Percentiles rank a stretch among this genome's conserved stretches.
These are phyloP conservation scores for Parasarocladium wereldwijsianum DNA, from an alignment of 2,329 filamentous ascomycete genomes.

Conservation along the genomic window DNA sequence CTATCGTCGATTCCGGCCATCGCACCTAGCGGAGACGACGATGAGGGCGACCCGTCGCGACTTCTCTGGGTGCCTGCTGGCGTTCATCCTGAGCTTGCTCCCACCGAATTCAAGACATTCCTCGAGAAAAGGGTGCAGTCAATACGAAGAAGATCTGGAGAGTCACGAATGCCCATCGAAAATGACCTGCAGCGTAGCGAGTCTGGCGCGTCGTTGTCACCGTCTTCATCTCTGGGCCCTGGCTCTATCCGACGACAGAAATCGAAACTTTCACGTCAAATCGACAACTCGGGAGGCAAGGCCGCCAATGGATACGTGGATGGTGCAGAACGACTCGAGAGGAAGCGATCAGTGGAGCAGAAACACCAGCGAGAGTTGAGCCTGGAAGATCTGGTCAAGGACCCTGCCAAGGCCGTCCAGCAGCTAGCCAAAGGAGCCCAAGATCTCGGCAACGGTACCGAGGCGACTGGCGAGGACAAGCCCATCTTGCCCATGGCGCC, in stretches of 20 bases:
- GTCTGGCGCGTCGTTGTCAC: too few species aligned
- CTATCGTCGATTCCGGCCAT: conserved; percentile 57
- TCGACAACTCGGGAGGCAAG: conserved; percentile 54
- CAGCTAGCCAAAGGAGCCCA: conserved; percentile 47
- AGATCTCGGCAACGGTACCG: conserved; percentile 24
- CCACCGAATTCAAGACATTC: conserved; percentile 92
- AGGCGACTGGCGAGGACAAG: conserved; percentile 50
- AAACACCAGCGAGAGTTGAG: conserved; percentile 46
- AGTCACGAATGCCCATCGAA: conserved; percentile 47
- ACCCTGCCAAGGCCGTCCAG: conserved; percentile 58
- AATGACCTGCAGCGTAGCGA: conserved; percentile 32
- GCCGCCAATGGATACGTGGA: conserved; percentile 57
- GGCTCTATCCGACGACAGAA: conserved; percentile 70
- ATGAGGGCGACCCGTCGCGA: conserved; percentile 77
- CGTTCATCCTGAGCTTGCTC: conserved; percentile 86
- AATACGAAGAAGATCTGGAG: conserved; percentile 72
- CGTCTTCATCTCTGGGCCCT: conserved; percentile 16
- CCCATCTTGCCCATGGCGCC: conserved; percentile 71
- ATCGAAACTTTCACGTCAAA: conserved; percentile 87
- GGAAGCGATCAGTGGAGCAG: conserved; percentile 49
- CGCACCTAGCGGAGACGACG: conserved; percentile 56
- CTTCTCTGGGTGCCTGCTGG: conserved; percentile 93
- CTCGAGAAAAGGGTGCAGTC: conserved; percentile 85
- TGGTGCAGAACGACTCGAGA: conserved; percentile 65
- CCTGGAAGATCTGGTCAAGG: conserved; percentile 69